Evolutionary conservation across 2,329 filamentous ascomycete genomes (phyloP).

Genomic region (Beauveria bassiana): DNA sequence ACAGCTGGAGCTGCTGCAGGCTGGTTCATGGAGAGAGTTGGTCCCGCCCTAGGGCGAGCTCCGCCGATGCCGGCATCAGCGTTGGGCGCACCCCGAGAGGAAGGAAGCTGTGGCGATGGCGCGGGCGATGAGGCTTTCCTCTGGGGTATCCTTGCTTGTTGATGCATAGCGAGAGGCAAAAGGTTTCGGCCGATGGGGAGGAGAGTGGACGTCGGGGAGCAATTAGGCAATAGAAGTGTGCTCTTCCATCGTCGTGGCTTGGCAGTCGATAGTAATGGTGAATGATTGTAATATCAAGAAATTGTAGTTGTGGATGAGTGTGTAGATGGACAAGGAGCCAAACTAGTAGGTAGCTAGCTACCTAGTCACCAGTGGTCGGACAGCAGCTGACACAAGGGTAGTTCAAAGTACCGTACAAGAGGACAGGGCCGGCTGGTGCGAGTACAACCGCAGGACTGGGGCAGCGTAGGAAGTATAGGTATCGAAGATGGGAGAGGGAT

Average conservation of each 20-base stretch:
- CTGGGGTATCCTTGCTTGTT: slow-evolving; percentile 71
- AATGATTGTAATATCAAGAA: neutral
- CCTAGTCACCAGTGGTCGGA: slow-evolving; percentile 6
- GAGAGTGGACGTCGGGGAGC: neutral
- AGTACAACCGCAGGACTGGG: neutral
- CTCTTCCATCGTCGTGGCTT: slow-evolving; percentile 10
- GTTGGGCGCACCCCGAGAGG: slow-evolving; percentile 29
- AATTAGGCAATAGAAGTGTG: neutral
- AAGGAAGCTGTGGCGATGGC: slow-evolving; percentile 63
- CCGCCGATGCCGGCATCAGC: slow-evolving; percentile 20
- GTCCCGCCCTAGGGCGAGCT: slow-evolving; percentile 33
- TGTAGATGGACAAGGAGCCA: neutral
- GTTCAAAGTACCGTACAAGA: neutral
- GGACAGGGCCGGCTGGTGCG: neutral
- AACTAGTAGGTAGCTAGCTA: neutral
- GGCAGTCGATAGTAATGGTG: neutral
- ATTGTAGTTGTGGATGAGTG: neutral
- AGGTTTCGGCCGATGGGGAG: neutral
- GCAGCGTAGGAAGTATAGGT: neutral
- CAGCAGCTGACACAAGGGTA: slow-evolving; percentile 10
- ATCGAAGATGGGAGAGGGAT: slow-evolving; percentile 1
- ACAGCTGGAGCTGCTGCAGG: slow-evolving; percentile 38
- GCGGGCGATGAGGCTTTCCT: slow-evolving; percentile 61
- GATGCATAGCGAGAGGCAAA: slow-evolving; percentile 59
- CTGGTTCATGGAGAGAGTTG: slow-evolving; percentile 35